Evolutionary conservation across 2,329 filamentous ascomycete genomes (phyloP).

Genomic region (Diaporthe nobilis): DNA sequence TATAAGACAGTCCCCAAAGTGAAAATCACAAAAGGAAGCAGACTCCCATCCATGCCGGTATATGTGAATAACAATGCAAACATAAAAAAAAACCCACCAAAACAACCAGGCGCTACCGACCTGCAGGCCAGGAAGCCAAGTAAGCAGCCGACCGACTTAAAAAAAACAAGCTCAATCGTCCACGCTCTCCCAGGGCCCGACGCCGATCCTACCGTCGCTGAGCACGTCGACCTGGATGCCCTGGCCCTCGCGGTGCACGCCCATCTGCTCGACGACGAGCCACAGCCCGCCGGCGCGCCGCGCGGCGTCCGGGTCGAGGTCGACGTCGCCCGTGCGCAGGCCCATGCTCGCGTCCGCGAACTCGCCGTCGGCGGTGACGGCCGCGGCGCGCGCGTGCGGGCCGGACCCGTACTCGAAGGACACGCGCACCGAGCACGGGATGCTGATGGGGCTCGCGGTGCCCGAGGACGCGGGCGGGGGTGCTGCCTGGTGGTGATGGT

Average conservation of each 20-base stretch:
- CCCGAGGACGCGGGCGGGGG: constrained; percentile 39
- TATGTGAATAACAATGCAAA: not conserved
- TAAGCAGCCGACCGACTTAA: too few species aligned
- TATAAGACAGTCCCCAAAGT: not conserved
- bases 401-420: constrained; percentile 81
- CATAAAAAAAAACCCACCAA: too few species aligned
- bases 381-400: constrained; percentile 75
- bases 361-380: constrained; percentile 78
- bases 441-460: constrained; percentile 43
- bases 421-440: constrained; percentile 69
- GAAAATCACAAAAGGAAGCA: not conserved
- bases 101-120: not conserved
- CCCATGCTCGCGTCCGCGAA: constrained; percentile 78
- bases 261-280: constrained; percentile 86
- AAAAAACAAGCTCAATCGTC: constrained; percentile 25
- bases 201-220: constrained; percentile 51
- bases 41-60: constrained; percentile 27
- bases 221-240: constrained; percentile 59
- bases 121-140: not conserved
- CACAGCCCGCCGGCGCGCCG: constrained; percentile 72
- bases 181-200: constrained; percentile 55
- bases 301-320: constrained; percentile 76
- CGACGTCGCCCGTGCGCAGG: constrained; percentile 80
- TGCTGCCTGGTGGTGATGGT: constrained; percentile 36
- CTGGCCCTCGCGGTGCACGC: constrained; percentile 56